These are phyloP conservation scores for Pseudotsuga menziesii DNA, from an alignment of 75 land plant species.

Conservation along the genomic window DNA sequence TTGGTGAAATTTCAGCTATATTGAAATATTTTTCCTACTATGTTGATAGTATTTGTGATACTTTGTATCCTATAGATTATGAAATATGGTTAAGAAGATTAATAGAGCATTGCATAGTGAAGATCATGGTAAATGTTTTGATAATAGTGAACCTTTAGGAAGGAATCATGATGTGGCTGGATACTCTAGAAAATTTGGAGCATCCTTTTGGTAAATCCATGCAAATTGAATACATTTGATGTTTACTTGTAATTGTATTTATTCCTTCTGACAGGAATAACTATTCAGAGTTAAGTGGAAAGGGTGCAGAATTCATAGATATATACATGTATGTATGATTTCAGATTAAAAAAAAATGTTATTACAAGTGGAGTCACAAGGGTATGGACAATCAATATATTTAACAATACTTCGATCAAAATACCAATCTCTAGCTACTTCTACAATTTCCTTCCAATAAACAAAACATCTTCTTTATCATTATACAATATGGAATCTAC, in stretches of 20 bases:
- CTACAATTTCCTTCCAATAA: constrained; percentile 24
- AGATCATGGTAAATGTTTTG: constrained; percentile 44
- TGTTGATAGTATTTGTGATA: constrained; percentile 39
- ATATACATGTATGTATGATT: too few species aligned
- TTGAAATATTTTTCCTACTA: constrained; percentile 51
- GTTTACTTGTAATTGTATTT: too few species aligned
- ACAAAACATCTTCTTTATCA: background rate
- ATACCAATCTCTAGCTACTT: constrained; percentile 59
- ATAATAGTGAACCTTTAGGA: constrained; percentile 13
- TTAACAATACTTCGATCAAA: constrained; percentile 2
- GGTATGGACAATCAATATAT: constrained; percentile 42
- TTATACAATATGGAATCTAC: too few species aligned
- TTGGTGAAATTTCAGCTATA: constrained; percentile 46
- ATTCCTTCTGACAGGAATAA: too few species aligned
- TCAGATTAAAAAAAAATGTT: background rate
- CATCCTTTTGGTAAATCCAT: constrained; percentile 5
- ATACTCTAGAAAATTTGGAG: constrained; percentile 57
- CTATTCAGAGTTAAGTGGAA: too few species aligned
- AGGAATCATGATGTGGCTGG: constrained; percentile 45
- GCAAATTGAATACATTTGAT: too few species aligned
- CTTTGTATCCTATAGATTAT: constrained; percentile 44
- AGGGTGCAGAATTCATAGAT: too few species aligned
- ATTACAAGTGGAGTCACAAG: constrained; percentile 25
- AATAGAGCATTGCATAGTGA: constrained; percentile 42
- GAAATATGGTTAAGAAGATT: constrained; percentile 40